phyloP scores from a whole-genome alignment of 225 moss, liverwort and hornwort genomes.

The Takakia lepidozioides region DNA sequence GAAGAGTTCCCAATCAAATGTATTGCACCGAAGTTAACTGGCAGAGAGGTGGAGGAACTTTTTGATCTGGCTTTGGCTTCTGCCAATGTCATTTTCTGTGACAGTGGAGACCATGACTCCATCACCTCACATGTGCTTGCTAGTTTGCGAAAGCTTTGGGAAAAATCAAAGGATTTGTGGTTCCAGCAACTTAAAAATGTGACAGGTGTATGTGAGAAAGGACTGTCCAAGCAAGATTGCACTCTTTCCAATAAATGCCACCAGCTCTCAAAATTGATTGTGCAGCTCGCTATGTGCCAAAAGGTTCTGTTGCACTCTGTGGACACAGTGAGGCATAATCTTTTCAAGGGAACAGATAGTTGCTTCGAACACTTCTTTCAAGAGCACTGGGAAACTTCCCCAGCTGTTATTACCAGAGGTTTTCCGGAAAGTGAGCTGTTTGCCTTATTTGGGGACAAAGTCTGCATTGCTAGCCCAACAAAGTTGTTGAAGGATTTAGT shows the following conservation, averaged over 20 bases:
- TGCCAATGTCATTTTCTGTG: conserved; percentile 19
- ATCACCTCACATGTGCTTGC: conserved; percentile 3
- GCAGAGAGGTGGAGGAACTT: conserved; percentile 14
- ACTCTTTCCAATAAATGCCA: conserved; percentile 5
- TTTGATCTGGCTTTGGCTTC: conserved; percentile 19
- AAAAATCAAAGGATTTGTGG: conserved; percentile 7
- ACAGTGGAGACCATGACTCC: conserved; percentile 9
- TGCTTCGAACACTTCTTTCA: conserved; percentile 20
- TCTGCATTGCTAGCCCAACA: conserved; percentile 20
- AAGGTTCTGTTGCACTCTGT: conserved; percentile 5
- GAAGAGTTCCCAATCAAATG: not conserved
- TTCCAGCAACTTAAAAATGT: conserved; percentile 6
- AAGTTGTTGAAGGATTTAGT: conserved; percentile 36
- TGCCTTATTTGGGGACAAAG: conserved; percentile 18
- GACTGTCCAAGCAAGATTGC: conserved; percentile 1
- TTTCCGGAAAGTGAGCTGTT: conserved; percentile 6
- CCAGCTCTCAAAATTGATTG: conserved; percentile 31
- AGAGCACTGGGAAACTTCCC: conserved; percentile 36
- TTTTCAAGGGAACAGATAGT: conserved; percentile 10
- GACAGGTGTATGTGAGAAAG: not conserved
- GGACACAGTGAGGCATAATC: not conserved
- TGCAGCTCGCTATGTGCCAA: conserved; percentile 22
- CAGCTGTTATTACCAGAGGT: conserved; percentile 12
- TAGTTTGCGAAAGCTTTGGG: conserved; percentile 23
- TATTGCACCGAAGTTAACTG: conserved; percentile 7